These are phyloP conservation scores for Fraxinus cuspidata DNA, from an alignment of 257 asterid genomes.

Conservation along the genomic window DNA sequence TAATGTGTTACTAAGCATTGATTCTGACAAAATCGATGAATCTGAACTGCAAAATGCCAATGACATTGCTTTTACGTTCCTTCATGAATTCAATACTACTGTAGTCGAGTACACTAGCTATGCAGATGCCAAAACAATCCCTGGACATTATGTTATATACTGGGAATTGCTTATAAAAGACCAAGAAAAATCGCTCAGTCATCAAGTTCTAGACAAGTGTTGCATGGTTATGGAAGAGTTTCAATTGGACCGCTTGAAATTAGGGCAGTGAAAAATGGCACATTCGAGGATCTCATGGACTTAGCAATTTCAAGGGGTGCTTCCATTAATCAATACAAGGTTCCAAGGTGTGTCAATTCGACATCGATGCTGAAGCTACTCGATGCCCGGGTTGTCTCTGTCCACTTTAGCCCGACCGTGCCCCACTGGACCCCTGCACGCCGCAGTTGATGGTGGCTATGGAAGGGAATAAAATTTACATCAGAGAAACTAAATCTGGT, in stretches of 20 bases:
- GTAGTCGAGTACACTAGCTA: conserved; percentile 75
- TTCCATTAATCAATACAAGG: conserved; percentile 82
- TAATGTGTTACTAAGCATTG: conserved; percentile 70
- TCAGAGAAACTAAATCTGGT: neutral
- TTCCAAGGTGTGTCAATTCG: conserved; percentile 79
- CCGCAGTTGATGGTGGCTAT: conserved; percentile 16
- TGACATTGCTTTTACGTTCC: conserved; percentile 48
- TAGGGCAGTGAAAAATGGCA: conserved; percentile 65
- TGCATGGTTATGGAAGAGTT: conserved; percentile 64
- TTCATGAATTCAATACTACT: conserved; percentile 35
- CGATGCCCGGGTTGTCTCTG: conserved; percentile 60
- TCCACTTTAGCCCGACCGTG: conserved; percentile 59
- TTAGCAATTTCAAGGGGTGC: conserved; percentile 81
- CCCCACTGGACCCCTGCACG: conserved; percentile 70
- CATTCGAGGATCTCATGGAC: conserved; percentile 89
- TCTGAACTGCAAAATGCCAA: conserved; percentile 65
- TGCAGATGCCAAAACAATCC: conserved; percentile 58
- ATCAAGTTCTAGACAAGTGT: conserved; percentile 47
- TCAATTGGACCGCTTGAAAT: conserved; percentile 82
- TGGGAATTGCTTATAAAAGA: conserved; percentile 68
- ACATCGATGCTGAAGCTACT: conserved; percentile 71
- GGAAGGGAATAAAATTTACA: neutral
- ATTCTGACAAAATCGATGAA: conserved; percentile 75
- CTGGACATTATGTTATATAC: conserved; percentile 81
- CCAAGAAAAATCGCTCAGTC: conserved; percentile 26